These are phyloP conservation scores for Martensiomyces pterosporus DNA, from an alignment of 192 early-diverging fungal genomes.

Conservation along the genomic window DNA sequence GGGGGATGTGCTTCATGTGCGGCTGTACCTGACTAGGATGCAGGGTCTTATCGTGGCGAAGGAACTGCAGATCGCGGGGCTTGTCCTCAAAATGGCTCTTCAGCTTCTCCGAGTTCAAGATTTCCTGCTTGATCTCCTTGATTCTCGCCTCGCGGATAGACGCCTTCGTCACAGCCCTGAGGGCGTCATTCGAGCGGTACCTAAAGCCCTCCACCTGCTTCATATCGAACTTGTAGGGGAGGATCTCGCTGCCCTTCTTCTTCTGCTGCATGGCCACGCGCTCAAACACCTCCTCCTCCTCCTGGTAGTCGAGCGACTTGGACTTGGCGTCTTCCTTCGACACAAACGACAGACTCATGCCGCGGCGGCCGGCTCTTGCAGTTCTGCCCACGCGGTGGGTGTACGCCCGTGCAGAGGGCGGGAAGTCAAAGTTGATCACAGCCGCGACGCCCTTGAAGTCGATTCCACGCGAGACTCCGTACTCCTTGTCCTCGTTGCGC, in stretches of 20 bases:
- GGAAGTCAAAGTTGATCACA: slow-evolving; percentile 98
- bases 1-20: slow-evolving; percentile 91
- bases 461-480: slow-evolving; percentile 93
- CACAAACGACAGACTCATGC: slow-evolving; percentile 87
- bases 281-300: slow-evolving; percentile 67
- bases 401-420: slow-evolving; percentile 76
- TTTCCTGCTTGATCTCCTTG: slow-evolving; percentile 94
- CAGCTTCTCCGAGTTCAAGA: slow-evolving; percentile 92
- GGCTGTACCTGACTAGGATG: slow-evolving; percentile 76
- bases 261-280: slow-evolving; percentile 71
- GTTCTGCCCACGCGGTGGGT: slow-evolving; percentile 94
- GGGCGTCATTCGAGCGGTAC: slow-evolving; percentile 85
- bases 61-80: slow-evolving; percentile 83
- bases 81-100: slow-evolving; percentile 97
- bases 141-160: slow-evolving; percentile 86
- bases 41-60: slow-evolving; percentile 87
- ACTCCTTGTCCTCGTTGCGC: slow-evolving; percentile 71
- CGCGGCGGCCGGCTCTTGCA: slow-evolving; percentile 83
- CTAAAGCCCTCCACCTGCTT: slow-evolving; percentile 85
- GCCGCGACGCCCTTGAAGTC: slow-evolving; percentile 90
- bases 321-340: slow-evolving; percentile 50
- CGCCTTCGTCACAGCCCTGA: slow-evolving; percentile 68
- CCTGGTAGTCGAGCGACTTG: slow-evolving; percentile 15
- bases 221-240: slow-evolving; percentile 85
- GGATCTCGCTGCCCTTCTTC: slow-evolving; percentile 51